Percentiles rank a stretch among this genome's conserved stretches.
Evolutionary conservation across 441 rosid genomes (phyloP).

Genomic region (Syzygium malaccense): DNA sequence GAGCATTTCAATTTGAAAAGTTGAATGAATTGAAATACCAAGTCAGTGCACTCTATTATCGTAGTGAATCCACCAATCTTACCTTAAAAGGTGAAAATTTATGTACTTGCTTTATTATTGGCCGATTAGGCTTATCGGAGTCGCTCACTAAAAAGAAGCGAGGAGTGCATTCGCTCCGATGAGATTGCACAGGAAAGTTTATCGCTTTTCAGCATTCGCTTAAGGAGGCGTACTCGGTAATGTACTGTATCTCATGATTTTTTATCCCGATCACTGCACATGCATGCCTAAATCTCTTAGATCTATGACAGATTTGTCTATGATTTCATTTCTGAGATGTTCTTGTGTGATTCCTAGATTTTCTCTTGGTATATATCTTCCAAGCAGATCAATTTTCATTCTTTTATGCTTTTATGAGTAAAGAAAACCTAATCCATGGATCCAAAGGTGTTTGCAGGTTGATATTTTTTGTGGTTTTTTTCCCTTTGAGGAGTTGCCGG

Average conservation of each 20-base stretch:
- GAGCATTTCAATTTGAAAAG: neutral
- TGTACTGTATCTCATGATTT: neutral
- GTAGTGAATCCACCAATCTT: conserved; percentile 9
- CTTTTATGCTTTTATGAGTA: neutral
- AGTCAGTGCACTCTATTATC: conserved; percentile 2
- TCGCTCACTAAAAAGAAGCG: neutral
- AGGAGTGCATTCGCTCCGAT: neutral
- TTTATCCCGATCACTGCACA: neutral
- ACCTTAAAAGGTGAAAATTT: conserved; percentile 8
- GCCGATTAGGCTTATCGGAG: neutral
- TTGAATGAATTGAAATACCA: neutral
- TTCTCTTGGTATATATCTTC: neutral
- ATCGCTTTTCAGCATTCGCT: neutral
- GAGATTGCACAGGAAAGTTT: neutral
- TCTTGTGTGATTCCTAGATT: neutral
- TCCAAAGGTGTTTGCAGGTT: neutral
- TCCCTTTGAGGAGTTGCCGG: neutral
- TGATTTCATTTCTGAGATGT: neutral
- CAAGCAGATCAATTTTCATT: neutral
- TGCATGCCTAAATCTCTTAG: neutral
- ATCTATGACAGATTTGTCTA: neutral
- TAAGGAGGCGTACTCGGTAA: conserved; percentile 4
- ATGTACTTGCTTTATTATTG: conserved; percentile 1
- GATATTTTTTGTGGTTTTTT: neutral
- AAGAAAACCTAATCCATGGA: neutral